Evolutionary conservation across 2,329 filamentous ascomycete species (phyloP).

Genomic region (Aspergillus melleus): DNA sequence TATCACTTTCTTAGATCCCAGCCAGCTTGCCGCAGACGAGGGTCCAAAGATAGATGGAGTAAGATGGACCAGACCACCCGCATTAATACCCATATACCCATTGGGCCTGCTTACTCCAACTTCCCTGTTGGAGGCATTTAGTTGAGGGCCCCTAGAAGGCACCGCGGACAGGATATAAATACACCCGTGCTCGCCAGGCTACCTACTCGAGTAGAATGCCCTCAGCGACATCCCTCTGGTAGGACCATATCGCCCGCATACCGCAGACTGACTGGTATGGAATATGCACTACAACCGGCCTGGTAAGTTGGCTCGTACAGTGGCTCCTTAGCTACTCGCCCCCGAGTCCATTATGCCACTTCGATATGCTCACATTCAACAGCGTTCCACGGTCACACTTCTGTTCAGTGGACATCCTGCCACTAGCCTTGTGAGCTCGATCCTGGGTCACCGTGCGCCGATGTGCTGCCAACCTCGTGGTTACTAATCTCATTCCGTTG

Average conservation of each 20-base stretch:
- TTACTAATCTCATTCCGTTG: too few relatives aligned
- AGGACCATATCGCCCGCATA: constrained; percentile 6
- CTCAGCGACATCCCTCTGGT: constrained; percentile 4
- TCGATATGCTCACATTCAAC: not conserved
- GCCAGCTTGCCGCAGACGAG: not conserved
- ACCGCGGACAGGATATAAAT: constrained; percentile 2
- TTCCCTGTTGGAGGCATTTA: constrained; percentile 4
- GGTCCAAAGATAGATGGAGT: not conserved
- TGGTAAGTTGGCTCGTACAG: constrained; percentile 1
- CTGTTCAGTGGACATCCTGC: constrained; percentile 4
- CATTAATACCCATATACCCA: constrained; percentile 1
- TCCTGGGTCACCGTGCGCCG: not conserved
- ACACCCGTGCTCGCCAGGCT: not conserved
- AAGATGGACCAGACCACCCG: constrained; percentile 1
- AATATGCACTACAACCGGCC: constrained; percentile 2
- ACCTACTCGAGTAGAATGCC: constrained; percentile 1
- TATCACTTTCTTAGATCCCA: constrained; percentile 6
- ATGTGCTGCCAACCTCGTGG: not conserved
- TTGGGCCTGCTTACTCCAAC: not conserved
- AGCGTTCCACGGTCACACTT: not conserved
- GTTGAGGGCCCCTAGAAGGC: not conserved
- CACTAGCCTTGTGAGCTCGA: not conserved
- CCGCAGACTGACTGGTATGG: constrained; percentile 3
- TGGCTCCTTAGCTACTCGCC: constrained; percentile 2
- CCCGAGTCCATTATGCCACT: not conserved